Evolutionary conservation across 345 rosid species (phyloP).

Genomic region (Lumnitzera racemosa): DNA sequence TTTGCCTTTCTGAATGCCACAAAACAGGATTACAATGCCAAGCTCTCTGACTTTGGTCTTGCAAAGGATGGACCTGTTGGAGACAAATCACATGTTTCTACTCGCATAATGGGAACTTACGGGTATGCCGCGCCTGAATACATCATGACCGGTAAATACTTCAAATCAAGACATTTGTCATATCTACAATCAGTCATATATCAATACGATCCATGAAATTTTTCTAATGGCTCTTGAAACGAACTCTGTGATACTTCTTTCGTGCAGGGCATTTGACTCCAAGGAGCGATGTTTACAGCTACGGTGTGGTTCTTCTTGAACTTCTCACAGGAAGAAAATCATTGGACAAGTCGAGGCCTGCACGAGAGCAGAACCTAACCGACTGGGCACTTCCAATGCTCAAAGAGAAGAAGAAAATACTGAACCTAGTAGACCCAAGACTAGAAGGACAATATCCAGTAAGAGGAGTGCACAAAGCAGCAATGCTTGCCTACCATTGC

Average conservation of each 20-base stretch:
- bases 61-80: slow-evolving; percentile 98
- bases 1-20: background rate
- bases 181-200: too few species aligned
- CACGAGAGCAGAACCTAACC: slow-evolving; percentile 74
- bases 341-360: slow-evolving; percentile 73
- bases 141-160: slow-evolving; percentile 79
- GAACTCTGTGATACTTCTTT: background rate
- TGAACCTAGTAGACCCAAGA: slow-evolving; percentile 69
- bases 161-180: background rate
- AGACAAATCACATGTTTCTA: slow-evolving; percentile 94
- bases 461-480: slow-evolving; percentile 79
- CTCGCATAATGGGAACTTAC: slow-evolving; percentile 99
- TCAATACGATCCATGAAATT: too few species aligned
- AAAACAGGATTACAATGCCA: slow-evolving; percentile 82
- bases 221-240: too few species aligned
- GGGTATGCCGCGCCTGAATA: slow-evolving; percentile 98
- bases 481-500: slow-evolving; percentile 98
- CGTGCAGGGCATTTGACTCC: slow-evolving; percentile 77
- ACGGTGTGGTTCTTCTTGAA: slow-evolving; percentile 72
- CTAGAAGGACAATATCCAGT: slow-evolving; percentile 64
- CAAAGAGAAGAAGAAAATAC: slow-evolving; percentile 82
- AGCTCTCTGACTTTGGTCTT: slow-evolving; percentile 91
- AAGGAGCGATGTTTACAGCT: slow-evolving; percentile 86
- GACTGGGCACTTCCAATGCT: slow-evolving; percentile 91
- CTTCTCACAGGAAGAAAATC: slow-evolving; percentile 85